Base-by-base conservation (phyloP, 2,329 filamentous ascomycete species). In the Aspergillus hortae region DNA sequence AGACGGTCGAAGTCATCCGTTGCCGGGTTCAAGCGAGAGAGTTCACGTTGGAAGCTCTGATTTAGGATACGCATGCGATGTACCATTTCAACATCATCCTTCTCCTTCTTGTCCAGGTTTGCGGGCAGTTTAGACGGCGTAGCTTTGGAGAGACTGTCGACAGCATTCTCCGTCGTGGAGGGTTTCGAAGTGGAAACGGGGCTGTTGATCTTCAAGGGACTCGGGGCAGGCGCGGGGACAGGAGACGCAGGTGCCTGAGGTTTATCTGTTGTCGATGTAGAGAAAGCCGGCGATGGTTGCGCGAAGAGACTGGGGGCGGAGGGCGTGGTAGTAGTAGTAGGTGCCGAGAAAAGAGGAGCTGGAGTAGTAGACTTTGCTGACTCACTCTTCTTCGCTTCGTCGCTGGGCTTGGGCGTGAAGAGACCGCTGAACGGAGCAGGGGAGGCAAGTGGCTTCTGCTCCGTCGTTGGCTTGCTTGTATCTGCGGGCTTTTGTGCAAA, bases 51-150 rank as follows among this genome's bases (percentile, higher is more conserved):
- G 54, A 74, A 70, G 17, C 57, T 60, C 30, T 63, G 56, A 49
- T 74, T 73, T 49, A 75, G 52, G 14, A 60, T 56, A 27, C 66
- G 67, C 14, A 74, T 46, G 30, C 66, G 68, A 46, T 66, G 65
- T 5, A 64, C 21, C 6, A 61, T 42, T 38, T 65, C 61, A 10
- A 57, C 45, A 27, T 63, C 54, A 21, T 56, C 58, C 17, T 56
- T 56, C 6, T 54, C 40, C 6, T 58, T 51, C 45, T 61, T 53
- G 23, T 44, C 59, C 30, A 63, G 35, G 43, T 54, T 48, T 19
- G 52, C 25, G 11, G 63, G 54, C 17, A 66, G 44, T 21, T 52
- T 54, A 3, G 52, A 49, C 2, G 61, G 61, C 44, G 54, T 51
- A 2, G 64, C 48, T 23, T 56, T 54, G 17, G 57, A 57, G 21